phyloP scores from a whole-genome alignment of 768 basidiomycete species.

The Antrodiella citrinella region DNA sequence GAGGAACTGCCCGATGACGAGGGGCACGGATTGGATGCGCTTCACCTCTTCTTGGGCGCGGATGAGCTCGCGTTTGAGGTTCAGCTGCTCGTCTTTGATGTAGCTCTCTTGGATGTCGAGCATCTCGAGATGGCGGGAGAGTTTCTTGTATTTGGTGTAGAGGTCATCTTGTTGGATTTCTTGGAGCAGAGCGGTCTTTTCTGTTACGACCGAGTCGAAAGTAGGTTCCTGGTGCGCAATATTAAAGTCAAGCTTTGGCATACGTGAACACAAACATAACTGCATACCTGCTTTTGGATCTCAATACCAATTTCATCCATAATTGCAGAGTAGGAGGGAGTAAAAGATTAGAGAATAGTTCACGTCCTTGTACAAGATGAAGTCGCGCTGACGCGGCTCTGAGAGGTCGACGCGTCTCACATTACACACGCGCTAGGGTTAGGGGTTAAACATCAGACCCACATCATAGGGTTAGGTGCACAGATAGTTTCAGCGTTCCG shows the following conservation, averaged over 20 bases:
- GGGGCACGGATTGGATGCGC: constrained; percentile 95
- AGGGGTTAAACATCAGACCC: too few relatives aligned
- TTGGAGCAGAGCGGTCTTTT: constrained; percentile 81
- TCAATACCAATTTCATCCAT: constrained; percentile 93
- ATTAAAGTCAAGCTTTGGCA: background rate
- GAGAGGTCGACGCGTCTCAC: constrained; percentile 26
- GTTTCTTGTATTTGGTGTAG: constrained; percentile 96
- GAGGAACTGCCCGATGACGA: constrained; percentile 98
- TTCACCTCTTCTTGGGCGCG: constrained; percentile 99
- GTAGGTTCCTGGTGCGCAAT: constrained; percentile 64
- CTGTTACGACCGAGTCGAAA: constrained; percentile 78
- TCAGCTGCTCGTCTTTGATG: constrained; percentile 97
- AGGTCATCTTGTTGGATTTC: constrained; percentile 87
- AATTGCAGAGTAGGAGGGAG: constrained; percentile 18
- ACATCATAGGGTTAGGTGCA: constrained; percentile 10
- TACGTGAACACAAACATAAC: background rate
- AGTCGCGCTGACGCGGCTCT: constrained; percentile 23
- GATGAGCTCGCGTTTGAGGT: constrained; percentile 94
- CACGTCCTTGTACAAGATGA: constrained; percentile 2
- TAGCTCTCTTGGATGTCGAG: constrained; percentile 92
- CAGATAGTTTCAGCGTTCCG: too few relatives aligned
- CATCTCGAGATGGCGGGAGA: constrained; percentile 91
- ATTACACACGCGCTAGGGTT: background rate
- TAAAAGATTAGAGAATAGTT: constrained; percentile 4
- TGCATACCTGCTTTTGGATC: constrained; percentile 65